Percentiles rank a stretch among this genome's conserved stretches.
phyloP scores from a whole-genome alignment of 2,329 filamentous ascomycete genomes.

The Xylariaceae sp. region DNA sequence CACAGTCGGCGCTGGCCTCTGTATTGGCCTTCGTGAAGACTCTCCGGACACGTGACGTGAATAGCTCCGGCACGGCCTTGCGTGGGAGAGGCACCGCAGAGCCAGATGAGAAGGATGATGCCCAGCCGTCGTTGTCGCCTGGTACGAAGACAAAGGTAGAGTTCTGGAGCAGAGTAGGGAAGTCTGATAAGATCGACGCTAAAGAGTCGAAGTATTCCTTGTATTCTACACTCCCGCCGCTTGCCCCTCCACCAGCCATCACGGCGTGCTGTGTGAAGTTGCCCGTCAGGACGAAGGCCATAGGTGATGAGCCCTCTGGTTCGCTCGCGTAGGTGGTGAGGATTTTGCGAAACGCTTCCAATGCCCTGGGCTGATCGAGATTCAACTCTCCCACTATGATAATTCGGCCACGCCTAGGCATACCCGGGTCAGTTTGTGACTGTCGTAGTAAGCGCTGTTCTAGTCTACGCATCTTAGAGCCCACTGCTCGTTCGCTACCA shows the following conservation, averaged over 20 bases:
- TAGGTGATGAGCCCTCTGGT: conserved; percentile 58
- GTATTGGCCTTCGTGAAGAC: conserved; percentile 74
- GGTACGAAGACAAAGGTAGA: conserved; percentile 90
- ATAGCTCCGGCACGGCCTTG: conserved; percentile 74
- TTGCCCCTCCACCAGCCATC: conserved; percentile 62
- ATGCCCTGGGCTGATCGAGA: conserved; percentile 74
- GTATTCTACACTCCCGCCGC: conserved; percentile 84
- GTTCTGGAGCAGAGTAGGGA: conserved; percentile 68
- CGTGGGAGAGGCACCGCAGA: conserved; percentile 65
- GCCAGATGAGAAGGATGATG: conserved; percentile 74
- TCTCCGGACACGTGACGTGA: conserved; percentile 79
- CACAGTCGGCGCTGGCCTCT: conserved; percentile 50
- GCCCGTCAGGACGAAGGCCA: conserved; percentile 77
- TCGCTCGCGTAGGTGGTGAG: conserved; percentile 67
- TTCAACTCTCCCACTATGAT: conserved; percentile 82
- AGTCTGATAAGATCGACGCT: conserved; percentile 76
- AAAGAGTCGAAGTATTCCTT: conserved; percentile 93
- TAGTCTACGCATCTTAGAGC: conserved; percentile 74
- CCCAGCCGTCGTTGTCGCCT: conserved; percentile 97
- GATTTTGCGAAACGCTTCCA: conserved; percentile 76
- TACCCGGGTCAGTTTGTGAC: conserved; percentile 28
- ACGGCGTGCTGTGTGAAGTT: conserved; percentile 69
- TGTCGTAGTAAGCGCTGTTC: conserved; percentile 59
- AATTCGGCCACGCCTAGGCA: conserved; percentile 46
- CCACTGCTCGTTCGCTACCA: conserved; percentile 80